Conservation (phyloP, 2,329 filamentous ascomycete species). For the Myriosclerotinia duriaeana region DNA sequence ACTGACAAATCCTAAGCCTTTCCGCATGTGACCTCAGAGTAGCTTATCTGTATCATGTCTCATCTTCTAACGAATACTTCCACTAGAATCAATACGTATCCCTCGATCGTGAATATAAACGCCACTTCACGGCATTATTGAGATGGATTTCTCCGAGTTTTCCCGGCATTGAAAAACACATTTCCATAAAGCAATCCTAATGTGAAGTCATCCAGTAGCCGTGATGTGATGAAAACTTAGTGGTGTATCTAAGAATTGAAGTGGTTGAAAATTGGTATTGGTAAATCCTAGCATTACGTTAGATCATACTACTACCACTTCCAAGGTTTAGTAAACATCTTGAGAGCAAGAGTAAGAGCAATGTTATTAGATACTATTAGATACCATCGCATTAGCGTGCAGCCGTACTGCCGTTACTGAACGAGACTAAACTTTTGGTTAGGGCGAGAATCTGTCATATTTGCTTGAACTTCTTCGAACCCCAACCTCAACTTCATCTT, state of each 20-base stretch:
- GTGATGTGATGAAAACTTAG: background rate
- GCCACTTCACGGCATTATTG: background rate
- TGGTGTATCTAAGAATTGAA: background rate
- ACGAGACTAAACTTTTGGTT: background rate
- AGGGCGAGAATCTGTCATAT: background rate
- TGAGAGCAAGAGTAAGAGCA: background rate
- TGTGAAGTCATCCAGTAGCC: background rate
- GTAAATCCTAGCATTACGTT: too few relatives aligned
- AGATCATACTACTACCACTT: too few relatives aligned
- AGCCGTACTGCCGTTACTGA: background rate
- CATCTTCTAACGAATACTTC: background rate
- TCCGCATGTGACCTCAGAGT: background rate
- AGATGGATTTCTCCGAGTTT: background rate
- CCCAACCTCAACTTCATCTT: background rate
- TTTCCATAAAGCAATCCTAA: background rate
- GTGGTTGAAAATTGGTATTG: background rate
- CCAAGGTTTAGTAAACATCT: background rate
- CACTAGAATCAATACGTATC: background rate
- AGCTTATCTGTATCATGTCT: background rate
- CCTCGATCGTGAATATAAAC: too few relatives aligned
- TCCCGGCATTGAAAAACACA: accelerated
- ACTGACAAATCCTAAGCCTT: background rate
- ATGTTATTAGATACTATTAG: background rate
- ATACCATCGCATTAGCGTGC: background rate
- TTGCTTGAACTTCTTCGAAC: background rate